Base-by-base conservation (phyloP, 139 green algal genomes). In the Ulvella scutata region DNA sequence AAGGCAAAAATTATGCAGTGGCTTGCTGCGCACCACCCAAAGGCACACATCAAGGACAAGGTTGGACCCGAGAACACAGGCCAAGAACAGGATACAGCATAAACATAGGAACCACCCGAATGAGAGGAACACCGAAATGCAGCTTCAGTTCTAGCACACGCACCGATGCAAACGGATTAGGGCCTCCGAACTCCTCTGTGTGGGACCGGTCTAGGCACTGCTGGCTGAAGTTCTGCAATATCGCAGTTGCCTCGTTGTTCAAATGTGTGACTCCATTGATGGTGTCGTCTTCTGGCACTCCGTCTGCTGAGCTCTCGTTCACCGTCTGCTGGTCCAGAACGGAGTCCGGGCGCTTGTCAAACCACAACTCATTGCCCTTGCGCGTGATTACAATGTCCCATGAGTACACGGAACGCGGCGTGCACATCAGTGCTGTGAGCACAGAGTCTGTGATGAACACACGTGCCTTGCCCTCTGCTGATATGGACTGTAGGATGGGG, bases 381-480 rank as follows among this genome's bases (percentile, higher is more conserved):
- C 82, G 82, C 6, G 88, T 92, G 61, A 91, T 81, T 1, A 94
- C 78, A 36, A 96, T 59, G 78, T 96, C 91, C 95, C 95, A 99
- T 43, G 85, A 88, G 88, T 97, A 98, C 36, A 94, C 86, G 35
- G 86, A 93, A 23, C 88, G 88, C 31, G 88, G 76, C 3, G 92
- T 89, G 80, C 89, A 96, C 95, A 99, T 99, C 34, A 99, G 88
- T 34, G 91, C 90, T 43, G 91, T 86, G 31, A 99, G 78, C 78
- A 99, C 86, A 2, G 78, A 74, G 82, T 99, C 95, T 0, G 92
- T 97, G 39, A 93, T 86, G 82, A 96, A 98, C 79, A 98, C 92
- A 26, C 73, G 87, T 3, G 74, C 89, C 43, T 79, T 78, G 67
- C 81, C 83, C 43, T 90, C 78, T 9, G 76, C 80, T 4, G 89